These are phyloP conservation scores for Boletus rubropictus DNA, from an alignment of 768 basidiomycete species.

Conservation along the genomic window DNA sequence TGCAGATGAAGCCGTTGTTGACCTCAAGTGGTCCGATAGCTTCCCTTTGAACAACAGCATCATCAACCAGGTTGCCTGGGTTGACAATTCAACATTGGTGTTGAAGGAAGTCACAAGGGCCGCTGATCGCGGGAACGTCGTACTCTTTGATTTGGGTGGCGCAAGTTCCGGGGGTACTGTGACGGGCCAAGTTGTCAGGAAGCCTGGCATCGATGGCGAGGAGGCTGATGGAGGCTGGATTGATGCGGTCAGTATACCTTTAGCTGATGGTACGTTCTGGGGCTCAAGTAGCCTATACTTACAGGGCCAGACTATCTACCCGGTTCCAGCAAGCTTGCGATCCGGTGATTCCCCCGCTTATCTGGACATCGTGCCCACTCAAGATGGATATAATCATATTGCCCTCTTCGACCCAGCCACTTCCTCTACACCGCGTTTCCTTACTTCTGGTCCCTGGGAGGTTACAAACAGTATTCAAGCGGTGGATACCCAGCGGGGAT, in stretches of 20 bases:
- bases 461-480: conserved; percentile 69
- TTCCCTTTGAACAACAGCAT: conserved; percentile 59
- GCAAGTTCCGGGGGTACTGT: conserved; percentile 25
- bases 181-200: conserved; percentile 59
- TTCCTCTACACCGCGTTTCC: conserved; percentile 64
- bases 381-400: conserved; percentile 85
- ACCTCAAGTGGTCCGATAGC: conserved; percentile 62
- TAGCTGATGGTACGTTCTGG: conserved; percentile 1
- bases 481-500: conserved; percentile 58
- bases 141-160: conserved; percentile 58
- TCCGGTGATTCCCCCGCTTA: conserved; percentile 56
- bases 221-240: conserved; percentile 95
- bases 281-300: conserved; percentile 12
- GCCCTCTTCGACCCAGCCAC: conserved; percentile 82
- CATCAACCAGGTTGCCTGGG: conserved; percentile 82
- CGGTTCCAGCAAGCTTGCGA: conserved; percentile 44
- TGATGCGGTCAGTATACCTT: conserved; percentile 54
- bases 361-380: conserved; percentile 81
- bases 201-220: conserved; percentile 76
- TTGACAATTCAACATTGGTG: conserved; percentile 65
- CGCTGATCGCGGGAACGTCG: conserved; percentile 73
- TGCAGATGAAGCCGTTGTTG: conserved; percentile 42
- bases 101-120: conserved; percentile 86
- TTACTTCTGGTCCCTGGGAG: conserved; percentile 89
- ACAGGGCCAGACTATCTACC: conserved; percentile 60